Evolutionary conservation across 257 asterid species (phyloP).

Genomic region (Ophiorrhiza pumila): DNA sequence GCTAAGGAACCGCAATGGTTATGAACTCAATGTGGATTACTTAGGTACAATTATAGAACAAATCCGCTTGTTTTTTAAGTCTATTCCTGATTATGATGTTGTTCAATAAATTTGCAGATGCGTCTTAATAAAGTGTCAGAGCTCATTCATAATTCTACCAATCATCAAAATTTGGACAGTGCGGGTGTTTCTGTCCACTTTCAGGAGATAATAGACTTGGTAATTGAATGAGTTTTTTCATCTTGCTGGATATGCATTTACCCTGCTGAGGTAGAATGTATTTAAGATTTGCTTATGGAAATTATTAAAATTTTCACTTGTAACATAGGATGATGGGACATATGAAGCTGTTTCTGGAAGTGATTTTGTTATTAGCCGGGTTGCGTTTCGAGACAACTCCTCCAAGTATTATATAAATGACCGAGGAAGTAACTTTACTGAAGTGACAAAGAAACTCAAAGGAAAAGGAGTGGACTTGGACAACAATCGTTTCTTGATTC

Average conservation of each 20-base stretch:
- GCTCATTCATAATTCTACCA: constrained; percentile 94
- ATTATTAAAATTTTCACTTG: constrained; percentile 7
- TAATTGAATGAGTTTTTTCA: constrained; percentile 19
- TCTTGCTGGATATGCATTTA: background rate
- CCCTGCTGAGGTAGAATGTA: constrained; percentile 3
- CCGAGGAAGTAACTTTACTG: constrained; percentile 78
- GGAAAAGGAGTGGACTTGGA: constrained; percentile 98
- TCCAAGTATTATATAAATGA: constrained; percentile 83
- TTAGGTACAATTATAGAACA: no score
- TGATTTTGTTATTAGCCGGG: constrained; percentile 75
- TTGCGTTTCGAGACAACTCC: constrained; percentile 87
- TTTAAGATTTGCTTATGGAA: background rate
- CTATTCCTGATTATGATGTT: background rate
- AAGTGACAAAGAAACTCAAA: constrained; percentile 86
- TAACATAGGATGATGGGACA: constrained; percentile 66
- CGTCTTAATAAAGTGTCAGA: constrained; percentile 94
- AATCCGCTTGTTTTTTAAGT: background rate
- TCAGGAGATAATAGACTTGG: constrained; percentile 89
- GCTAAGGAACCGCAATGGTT: background rate
- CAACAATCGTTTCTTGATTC: constrained; percentile 91
- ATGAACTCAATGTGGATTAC: no score
- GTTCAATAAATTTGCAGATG: constrained; percentile 58
- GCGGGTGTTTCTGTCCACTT: constrained; percentile 97
- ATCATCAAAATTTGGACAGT: constrained; percentile 93
- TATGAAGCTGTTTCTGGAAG: constrained; percentile 84